Conservation (phyloP, 169 alveolate genomes). For the Plasmodium cynomolgi region DNA sequence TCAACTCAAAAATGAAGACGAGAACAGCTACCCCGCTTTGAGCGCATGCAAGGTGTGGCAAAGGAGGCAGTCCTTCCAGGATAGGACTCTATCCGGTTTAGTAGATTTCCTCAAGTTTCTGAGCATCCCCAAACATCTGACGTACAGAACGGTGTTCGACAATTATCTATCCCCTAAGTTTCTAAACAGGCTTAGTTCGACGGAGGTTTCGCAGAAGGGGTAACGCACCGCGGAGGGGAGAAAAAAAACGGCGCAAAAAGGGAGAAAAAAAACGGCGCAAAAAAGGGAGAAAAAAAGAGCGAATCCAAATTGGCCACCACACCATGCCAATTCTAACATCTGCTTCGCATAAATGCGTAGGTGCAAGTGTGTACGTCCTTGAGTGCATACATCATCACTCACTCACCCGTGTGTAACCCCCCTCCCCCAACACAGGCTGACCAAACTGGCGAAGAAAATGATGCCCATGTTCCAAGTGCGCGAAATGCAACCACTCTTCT, state of each 20-base stretch:
- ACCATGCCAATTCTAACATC: background rate
- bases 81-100: constrained; percentile 80
- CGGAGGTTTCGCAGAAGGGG: constrained; percentile 52
- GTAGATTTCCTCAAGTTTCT: constrained; percentile 82
- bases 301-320: background rate
- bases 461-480: constrained; percentile 84
- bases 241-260: background rate
- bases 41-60: constrained; percentile 87
- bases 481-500: constrained; percentile 83
- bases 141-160: constrained; percentile 81
- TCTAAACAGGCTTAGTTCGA: constrained; percentile 75
- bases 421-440: constrained; percentile 9
- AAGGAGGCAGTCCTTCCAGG: constrained; percentile 85
- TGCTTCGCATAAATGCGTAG: background rate
- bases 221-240: background rate
- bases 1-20: constrained; percentile 78
- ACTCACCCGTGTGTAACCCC: background rate
- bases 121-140: constrained; percentile 82
- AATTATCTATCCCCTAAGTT: constrained; percentile 79
- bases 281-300: background rate
- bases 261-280: background rate
- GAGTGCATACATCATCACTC: background rate
- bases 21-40: constrained; percentile 82
- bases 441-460: constrained; percentile 81
- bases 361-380: background rate